Evolutionary conservation across 106 monocot species (phyloP).

Genomic region (Allium fistulosum): DNA sequence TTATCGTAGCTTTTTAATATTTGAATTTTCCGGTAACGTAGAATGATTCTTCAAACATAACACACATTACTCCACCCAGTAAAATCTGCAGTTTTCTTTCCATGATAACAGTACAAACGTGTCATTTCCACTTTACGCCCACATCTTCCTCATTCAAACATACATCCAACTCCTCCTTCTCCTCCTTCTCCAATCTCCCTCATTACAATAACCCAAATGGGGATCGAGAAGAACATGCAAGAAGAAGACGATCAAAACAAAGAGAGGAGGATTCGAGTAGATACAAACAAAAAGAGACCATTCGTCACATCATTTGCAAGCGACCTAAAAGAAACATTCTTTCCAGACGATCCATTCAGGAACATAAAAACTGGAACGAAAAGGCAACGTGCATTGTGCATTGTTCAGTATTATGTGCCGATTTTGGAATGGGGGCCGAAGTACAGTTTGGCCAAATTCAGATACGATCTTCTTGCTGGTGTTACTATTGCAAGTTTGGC

Average conservation of each 20-base stretch:
- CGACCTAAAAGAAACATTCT: conserved; percentile 48
- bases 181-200: not conserved
- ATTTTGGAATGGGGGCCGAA: conserved; percentile 53
- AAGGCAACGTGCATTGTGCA: conserved; percentile 3
- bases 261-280: conserved; percentile 15
- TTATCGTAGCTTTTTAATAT: too few species aligned
- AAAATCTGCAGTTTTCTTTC: too few species aligned
- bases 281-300: conserved; percentile 15
- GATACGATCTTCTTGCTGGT: conserved; percentile 59
- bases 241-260: not conserved
- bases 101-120: too few species aligned
- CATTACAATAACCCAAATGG: not conserved
- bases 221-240: not conserved
- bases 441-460: conserved; percentile 33
- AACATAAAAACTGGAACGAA: conserved; percentile 13
- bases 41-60: too few species aligned
- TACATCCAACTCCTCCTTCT: not conserved
- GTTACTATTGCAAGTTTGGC: conserved; percentile 77
- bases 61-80: too few species aligned
- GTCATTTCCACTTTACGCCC: too few species aligned
- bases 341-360: conserved; percentile 67
- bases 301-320: conserved; percentile 15
- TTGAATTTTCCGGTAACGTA: too few species aligned
- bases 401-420: conserved; percentile 42
- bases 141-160: not conserved